Evolutionary conservation across 768 basidiomycete species (phyloP), one percentile per base, ranked within the genome.

Genomic region (Agaricus bisporus): DNA sequence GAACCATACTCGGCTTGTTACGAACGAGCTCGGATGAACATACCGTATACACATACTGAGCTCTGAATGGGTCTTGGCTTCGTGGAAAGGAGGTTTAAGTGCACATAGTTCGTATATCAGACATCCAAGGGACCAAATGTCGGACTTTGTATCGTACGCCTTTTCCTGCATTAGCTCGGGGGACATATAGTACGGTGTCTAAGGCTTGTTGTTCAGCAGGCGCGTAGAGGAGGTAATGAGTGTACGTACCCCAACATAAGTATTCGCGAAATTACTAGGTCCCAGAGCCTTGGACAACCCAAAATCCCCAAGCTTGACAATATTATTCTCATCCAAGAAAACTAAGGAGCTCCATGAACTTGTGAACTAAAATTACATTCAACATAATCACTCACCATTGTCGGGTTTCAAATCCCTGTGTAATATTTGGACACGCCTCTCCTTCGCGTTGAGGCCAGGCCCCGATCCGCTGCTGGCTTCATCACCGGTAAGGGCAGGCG

Each of bases 131-230:
- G 92, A 95, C 97, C 97, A 99, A 45, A 99, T 98, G 64, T 99
- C 97, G 0, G 91, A 93, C 71, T 98, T 99, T 6, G 91, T 88
- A 70, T 98, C 97, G 69, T 99, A 99, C 3, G 91, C 83, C 66
- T 91, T 94, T 66, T 98, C 95, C 72, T 91, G 91, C 82, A 98
- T 92, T 32, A 98, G 79, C 68, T 99, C 95, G 0, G 97, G 97
- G 1, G 94, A 97, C 97, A 99, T 98, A 73, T 99, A 98, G 66
- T 98, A 95, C 3, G 97, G 97, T 3, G 97, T 99, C 94, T 98
- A 18, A 44, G 36, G 45, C 20, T n/a, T 2, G 18, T 20, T 35
- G 18, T 51, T 57, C 32, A 28, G 43, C 17, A 43, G 22, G 17
- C 35, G 36, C 41, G 32, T 7, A 11, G 32, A 46, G 45, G 17